Conservation (phyloP, 345 rosid species). For the Eucalyptus curtisii region DNA sequence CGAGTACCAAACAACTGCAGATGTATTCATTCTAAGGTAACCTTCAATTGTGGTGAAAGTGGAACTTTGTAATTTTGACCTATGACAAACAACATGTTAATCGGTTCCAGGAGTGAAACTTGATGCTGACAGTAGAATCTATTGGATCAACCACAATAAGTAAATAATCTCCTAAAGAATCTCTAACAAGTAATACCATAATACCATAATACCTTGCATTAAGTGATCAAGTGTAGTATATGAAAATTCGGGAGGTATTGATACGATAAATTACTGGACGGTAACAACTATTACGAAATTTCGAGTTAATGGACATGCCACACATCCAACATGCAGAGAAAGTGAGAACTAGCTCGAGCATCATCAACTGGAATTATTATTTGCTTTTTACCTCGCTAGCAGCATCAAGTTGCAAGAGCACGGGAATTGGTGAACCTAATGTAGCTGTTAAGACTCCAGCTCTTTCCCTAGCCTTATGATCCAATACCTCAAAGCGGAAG, state of each 20-base stretch:
- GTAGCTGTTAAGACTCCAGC: slow-evolving; percentile 86
- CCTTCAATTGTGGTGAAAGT: neutral
- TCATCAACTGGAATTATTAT: neutral
- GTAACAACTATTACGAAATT: neutral
- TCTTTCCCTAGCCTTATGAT: slow-evolving; percentile 95
- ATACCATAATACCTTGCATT: neutral
- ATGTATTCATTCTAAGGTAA: neutral
- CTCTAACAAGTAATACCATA: neutral
- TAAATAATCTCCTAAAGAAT: neutral
- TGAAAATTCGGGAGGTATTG: neutral
- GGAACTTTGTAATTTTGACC: neutral
- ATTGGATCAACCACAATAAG: neutral
- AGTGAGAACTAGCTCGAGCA: neutral
- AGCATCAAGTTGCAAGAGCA: slow-evolving; percentile 74
- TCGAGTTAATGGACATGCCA: neutral
- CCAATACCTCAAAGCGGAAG: slow-evolving; percentile 90
- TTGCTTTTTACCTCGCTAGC: slow-evolving; percentile 60
- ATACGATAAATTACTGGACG: too few species aligned
- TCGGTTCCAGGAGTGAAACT: neutral
- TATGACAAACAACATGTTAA: neutral
- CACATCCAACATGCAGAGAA: neutral
- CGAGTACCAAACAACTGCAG: neutral
- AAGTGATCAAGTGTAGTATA: neutral
- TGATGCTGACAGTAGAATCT: neutral
- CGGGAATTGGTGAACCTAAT: slow-evolving; percentile 76